These are phyloP conservation scores for Cornus florida DNA, from an alignment of 148 eudicot species.

Conservation along the genomic window DNA sequence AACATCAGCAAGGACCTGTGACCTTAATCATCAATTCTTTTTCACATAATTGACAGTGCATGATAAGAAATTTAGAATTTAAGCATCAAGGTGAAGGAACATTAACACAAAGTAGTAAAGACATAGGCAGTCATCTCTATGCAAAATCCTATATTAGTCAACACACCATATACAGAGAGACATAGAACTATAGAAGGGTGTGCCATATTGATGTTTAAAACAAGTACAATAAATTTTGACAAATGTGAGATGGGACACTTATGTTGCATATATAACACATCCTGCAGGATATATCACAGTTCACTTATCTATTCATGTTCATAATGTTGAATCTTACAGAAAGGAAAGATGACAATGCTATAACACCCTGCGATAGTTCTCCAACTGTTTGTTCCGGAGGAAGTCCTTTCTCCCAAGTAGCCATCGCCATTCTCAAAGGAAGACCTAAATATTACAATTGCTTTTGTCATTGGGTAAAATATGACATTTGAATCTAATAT, in stretches of 20 bases:
- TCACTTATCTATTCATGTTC: not conserved
- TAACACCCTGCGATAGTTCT: constrained; percentile 41
- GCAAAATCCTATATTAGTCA: not conserved
- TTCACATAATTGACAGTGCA: constrained; percentile 7
- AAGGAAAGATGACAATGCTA: constrained; percentile 49
- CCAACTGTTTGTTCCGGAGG: constrained; percentile 43
- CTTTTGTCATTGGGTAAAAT: not conserved
- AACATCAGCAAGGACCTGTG: constrained; percentile 56
- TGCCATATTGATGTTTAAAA: not conserved
- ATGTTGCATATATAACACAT: not conserved
- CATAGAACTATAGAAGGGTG: not conserved
- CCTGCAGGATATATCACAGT: not conserved
- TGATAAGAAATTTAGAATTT: not conserved
- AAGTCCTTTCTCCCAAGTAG: constrained; percentile 41
- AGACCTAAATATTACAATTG: constrained; percentile 28
- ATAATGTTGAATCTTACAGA: constrained; percentile 44
- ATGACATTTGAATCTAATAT: not conserved
- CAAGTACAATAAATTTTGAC: not conserved
- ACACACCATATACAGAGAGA: not conserved
- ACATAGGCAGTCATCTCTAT: not conserved
- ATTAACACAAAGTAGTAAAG: not conserved
- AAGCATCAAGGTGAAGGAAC: not conserved
- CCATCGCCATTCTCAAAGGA: constrained; percentile 33
- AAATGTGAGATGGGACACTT: not conserved
- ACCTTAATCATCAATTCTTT: constrained; percentile 12